Evolutionary conservation across 768 basidiomycete species (phyloP).

Genomic region (Podaxis carcinomalis): DNA sequence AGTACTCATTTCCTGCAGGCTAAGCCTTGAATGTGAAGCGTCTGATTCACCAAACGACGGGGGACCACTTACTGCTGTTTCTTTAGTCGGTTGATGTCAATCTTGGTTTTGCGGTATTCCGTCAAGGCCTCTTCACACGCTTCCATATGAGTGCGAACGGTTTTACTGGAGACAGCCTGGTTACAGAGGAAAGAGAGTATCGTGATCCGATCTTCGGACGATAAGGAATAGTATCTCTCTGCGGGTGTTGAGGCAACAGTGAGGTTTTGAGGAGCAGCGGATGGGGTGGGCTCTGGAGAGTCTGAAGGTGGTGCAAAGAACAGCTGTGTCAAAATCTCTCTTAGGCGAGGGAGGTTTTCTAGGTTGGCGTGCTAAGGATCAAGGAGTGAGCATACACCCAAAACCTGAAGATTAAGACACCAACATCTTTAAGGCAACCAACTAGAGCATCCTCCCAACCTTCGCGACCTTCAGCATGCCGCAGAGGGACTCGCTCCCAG

Average conservation of each 20-base stretch:
- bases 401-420: conserved; percentile 27
- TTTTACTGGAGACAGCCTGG: conserved; percentile 85
- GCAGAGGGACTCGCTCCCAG: conserved; percentile 77
- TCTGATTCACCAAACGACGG: neutral
- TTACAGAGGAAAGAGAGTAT: conserved; percentile 89
- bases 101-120: conserved; percentile 90
- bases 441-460: conserved; percentile 93
- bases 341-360: conserved; percentile 67
- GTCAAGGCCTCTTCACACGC: conserved; percentile 86
- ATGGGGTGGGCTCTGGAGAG: conserved; percentile 43
- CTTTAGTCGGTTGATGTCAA: conserved; percentile 87
- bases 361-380: conserved; percentile 64
- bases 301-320: conserved; percentile 61
- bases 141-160: conserved; percentile 86
- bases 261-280: conserved; percentile 34
- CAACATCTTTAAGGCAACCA: conserved; percentile 85
- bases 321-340: conserved; percentile 65
- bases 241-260: conserved; percentile 46
- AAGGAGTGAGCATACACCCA: neutral
- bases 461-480: conserved; percentile 67
- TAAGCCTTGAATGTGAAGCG: conserved; percentile 23
- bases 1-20: conserved; percentile 70
- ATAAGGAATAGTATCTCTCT: conserved; percentile 70
- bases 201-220: conserved; percentile 75
- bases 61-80: conserved; percentile 72